These are phyloP conservation scores for Amorphotheca resinae DNA, from an alignment of 495 filamentous ascomycete genomes.

Conservation along the genomic window DNA sequence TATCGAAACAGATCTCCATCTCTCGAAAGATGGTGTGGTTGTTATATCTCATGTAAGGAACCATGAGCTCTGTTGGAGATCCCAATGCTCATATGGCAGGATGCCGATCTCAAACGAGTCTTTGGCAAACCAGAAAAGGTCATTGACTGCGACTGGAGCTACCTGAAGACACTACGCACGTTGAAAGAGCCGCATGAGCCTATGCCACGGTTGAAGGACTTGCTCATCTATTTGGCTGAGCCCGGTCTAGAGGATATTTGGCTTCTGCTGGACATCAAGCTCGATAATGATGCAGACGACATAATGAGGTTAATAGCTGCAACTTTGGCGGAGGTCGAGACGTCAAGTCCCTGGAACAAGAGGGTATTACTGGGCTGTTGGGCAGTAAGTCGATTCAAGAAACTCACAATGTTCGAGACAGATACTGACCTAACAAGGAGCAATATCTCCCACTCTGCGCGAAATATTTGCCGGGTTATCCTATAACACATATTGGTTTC, in stretches of 20 bases:
- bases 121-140: constrained; percentile 61
- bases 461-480: constrained; percentile 52
- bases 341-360: constrained; percentile 48
- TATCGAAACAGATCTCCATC: constrained; percentile 78
- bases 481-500: constrained; percentile 60
- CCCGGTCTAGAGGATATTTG: constrained; percentile 53
- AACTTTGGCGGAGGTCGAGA: constrained; percentile 41
- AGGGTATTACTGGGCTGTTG: constrained; percentile 71
- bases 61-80: background rate
- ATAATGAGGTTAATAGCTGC: constrained; percentile 53
- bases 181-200: constrained; percentile 49
- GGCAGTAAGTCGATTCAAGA: constrained; percentile 38
- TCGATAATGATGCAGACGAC: constrained; percentile 55
- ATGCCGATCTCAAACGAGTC: constrained; percentile 62
- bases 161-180: constrained; percentile 57
- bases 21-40: constrained; percentile 71
- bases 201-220: constrained; percentile 64
- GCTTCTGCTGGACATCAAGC: constrained; percentile 82
- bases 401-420: background rate
- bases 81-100: constrained; percentile 34
- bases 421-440: constrained; percentile 25
- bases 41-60: constrained; percentile 69
- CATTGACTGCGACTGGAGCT: constrained; percentile 60
- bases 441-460: constrained; percentile 48
- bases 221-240: constrained; percentile 56